These are phyloP conservation scores for Serpula lacrymans DNA, from an alignment of 768 basidiomycete genomes.

Conservation along the genomic window DNA sequence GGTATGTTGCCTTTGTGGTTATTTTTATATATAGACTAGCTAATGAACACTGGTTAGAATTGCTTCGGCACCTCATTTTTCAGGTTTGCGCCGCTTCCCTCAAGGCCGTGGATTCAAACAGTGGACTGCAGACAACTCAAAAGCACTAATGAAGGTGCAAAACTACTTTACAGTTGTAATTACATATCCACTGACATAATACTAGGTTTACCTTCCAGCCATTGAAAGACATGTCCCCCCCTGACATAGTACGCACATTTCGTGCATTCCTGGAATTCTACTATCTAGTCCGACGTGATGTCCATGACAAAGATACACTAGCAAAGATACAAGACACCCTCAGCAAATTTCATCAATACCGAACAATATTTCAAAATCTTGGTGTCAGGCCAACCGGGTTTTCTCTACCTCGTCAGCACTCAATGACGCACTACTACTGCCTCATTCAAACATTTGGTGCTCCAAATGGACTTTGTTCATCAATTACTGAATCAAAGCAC, in stretches of 20 bases:
- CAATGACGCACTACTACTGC: slow-evolving; percentile 22
- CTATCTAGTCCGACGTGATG: slow-evolving; percentile 19
- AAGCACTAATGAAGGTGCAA: slow-evolving; percentile 5
- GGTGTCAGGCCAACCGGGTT: slow-evolving; percentile 17
- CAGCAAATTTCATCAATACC: slow-evolving; percentile 18
- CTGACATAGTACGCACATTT: slow-evolving; percentile 19
- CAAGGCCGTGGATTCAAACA: slow-evolving; percentile 6
- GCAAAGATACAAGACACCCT: slow-evolving; percentile 13
- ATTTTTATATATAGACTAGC: neutral
- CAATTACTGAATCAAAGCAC: slow-evolving; percentile 12
- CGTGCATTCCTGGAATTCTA: slow-evolving; percentile 29
- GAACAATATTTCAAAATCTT: slow-evolving; percentile 3
- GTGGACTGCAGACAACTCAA: slow-evolving; percentile 6
- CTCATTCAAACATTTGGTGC: slow-evolving; percentile 24
- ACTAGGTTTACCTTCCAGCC: slow-evolving; percentile 21
- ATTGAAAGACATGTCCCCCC: slow-evolving; percentile 24
- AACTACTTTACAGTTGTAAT: neutral
- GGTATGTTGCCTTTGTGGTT: slow-evolving; percentile 18
- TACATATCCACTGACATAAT: neutral
- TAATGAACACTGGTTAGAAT: neutral
- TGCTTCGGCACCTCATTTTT: neutral
- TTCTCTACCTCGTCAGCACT: slow-evolving; percentile 27
- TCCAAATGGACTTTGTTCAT: slow-evolving; percentile 24
- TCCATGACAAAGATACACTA: slow-evolving; percentile 16
- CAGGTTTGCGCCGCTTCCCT: slow-evolving; percentile 1